These are phyloP conservation scores for Pythium biforme DNA, from an alignment of 352 stramenopile species.

Conservation along the genomic window DNA sequence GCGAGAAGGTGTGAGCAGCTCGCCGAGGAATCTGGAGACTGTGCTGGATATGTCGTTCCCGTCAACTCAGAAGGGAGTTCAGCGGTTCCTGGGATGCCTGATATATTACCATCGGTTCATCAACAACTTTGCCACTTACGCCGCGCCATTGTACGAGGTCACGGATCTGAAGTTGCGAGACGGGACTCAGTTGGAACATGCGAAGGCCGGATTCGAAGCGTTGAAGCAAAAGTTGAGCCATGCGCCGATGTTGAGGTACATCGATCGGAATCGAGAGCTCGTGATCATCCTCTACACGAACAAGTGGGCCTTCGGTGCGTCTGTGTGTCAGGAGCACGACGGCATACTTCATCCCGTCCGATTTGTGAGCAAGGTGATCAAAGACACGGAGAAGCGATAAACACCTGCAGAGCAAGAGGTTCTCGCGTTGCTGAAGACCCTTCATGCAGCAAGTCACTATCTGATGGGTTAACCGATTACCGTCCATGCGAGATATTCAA, in stretches of 20 bases:
- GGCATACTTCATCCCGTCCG: conserved; percentile 6
- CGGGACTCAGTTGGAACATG: conserved; percentile 4
- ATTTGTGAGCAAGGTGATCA: conserved; percentile 20
- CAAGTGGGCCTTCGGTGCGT: conserved; percentile 11
- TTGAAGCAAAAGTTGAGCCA: conserved; percentile 10
- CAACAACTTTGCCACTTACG: conserved; percentile 18
- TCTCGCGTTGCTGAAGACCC: conserved; percentile 17
- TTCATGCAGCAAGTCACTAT: not conserved
- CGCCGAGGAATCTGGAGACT: not conserved
- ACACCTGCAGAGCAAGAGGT: conserved; percentile 14
- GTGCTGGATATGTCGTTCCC: conserved; percentile 19
- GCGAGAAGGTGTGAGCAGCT: not conserved
- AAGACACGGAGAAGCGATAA: conserved; percentile 6
- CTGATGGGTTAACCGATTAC: conserved; percentile 4
- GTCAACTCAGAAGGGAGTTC: conserved; percentile 12
- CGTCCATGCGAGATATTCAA: conserved; percentile 11
- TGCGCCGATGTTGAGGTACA: conserved; percentile 6
- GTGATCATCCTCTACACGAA: conserved; percentile 18
- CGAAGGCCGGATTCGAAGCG: conserved; percentile 9
- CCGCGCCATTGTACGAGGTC: conserved; percentile 11
- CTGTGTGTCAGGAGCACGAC: conserved; percentile 12
- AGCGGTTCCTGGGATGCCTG: conserved; percentile 21
- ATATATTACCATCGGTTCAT: conserved; percentile 25
- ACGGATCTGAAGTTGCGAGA: conserved; percentile 5
- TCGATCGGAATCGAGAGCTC: not conserved